These are phyloP conservation scores for Podospora australis DNA, from an alignment of 495 filamentous ascomycete genomes.

Conservation along the genomic window DNA sequence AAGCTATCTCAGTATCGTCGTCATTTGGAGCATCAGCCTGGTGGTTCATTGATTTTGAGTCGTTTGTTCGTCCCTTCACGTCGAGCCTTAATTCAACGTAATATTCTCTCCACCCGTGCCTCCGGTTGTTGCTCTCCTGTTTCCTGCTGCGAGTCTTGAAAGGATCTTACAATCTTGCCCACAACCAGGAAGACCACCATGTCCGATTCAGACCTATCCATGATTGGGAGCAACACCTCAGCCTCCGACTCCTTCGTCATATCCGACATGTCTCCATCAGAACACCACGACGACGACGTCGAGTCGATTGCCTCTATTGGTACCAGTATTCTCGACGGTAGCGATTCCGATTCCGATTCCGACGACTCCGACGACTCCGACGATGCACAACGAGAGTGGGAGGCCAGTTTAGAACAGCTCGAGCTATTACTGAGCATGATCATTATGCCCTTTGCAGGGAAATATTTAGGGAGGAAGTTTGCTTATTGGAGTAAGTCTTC, in stretches of 20 bases:
- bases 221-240: conserved; percentile 28
- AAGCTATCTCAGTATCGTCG: no score
- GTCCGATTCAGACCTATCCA: no score
- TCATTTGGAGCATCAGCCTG: no score
- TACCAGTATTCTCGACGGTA: conserved; percentile 52
- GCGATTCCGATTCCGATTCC: no score
- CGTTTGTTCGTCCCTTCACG: no score
- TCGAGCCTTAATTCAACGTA: no score
- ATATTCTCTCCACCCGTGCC: no score
- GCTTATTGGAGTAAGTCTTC: conserved; percentile 84
- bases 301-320: conserved; percentile 74
- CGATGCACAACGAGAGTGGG: conserved; percentile 91
- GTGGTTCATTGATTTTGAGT: no score
- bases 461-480: conserved; percentile 86
- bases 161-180: no score
- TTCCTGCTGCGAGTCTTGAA: no score
- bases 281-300: conserved; percentile 55
- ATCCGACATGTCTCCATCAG: conserved; percentile 31
- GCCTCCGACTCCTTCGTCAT: conserved; percentile 41
- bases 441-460: conserved; percentile 83
- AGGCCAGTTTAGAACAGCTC: conserved; percentile 83
- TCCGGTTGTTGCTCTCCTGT: no score
- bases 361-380: conserved; percentile 54
- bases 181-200: no score
- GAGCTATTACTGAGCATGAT: conserved; percentile 92